These are phyloP conservation scores for Neonectria magnoliae DNA, from an alignment of 2,329 filamentous ascomycete genomes.

Conservation along the genomic window DNA sequence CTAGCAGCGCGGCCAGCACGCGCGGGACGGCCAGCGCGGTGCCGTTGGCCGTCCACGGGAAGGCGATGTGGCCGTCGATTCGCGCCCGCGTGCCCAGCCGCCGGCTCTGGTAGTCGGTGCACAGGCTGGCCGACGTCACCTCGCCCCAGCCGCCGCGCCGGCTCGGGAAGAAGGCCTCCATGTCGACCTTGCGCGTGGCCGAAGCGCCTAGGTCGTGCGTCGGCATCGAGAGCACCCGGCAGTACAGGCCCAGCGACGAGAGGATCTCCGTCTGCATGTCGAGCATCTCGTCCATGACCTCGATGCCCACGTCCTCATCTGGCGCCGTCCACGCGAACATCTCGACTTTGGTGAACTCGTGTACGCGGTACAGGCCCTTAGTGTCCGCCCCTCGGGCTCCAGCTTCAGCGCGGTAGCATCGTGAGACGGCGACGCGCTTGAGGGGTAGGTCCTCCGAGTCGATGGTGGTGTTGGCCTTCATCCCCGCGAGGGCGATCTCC, in stretches of 20 bases:
- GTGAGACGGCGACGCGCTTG: conserved; percentile 83
- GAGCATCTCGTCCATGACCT: conserved; percentile 85
- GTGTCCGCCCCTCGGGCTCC: conserved; percentile 89
- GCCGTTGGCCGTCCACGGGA: conserved; percentile 92
- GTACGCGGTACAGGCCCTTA: conserved; percentile 94
- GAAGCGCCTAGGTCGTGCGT: conserved; percentile 87
- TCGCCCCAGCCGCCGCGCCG: conserved; percentile 83
- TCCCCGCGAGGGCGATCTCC: conserved; percentile 92
- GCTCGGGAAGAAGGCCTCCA: conserved; percentile 93
- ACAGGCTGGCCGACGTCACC: conserved; percentile 89
- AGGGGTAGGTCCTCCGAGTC: conserved; percentile 74
- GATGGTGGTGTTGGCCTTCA: conserved; percentile 81
- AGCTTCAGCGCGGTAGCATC: conserved; percentile 96
- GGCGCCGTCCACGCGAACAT: conserved; percentile 91
- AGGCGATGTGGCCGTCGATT: conserved; percentile 67
- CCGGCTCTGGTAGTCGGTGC: conserved; percentile 92
- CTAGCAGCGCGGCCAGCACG: conserved; percentile 87
- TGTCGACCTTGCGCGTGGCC: conserved; percentile 87
- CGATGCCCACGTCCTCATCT: conserved; percentile 57
- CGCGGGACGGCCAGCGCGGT: conserved; percentile 92
- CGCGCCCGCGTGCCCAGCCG: conserved; percentile 81
- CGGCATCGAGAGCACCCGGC: conserved; percentile 93
- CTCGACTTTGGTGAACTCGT: conserved; percentile 99
- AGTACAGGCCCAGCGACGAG: conserved; percentile 78
- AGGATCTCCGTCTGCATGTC: conserved; percentile 88